phyloP scores from a whole-genome alignment of 129 eudicot genomes.

The Flaveria linearis region DNA sequence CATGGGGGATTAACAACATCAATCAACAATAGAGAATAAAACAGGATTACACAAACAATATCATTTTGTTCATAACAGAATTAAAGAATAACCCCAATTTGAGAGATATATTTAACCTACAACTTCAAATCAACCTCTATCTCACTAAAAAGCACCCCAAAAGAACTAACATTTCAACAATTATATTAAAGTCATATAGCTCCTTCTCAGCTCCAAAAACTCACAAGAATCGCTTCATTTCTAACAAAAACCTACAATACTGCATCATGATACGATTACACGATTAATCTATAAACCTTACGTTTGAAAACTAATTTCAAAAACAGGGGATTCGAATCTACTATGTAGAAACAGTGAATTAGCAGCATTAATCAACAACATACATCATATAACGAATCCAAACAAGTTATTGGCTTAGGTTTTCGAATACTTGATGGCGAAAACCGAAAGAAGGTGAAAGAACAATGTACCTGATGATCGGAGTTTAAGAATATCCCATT shows the following conservation, averaged over 20 bases:
- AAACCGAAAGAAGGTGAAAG: slow-evolving; percentile 4
- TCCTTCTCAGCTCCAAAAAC: neutral
- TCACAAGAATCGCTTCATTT: neutral
- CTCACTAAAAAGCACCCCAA: no score
- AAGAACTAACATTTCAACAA: no score
- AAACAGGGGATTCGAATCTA: neutral
- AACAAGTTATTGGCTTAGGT: slow-evolving; percentile 20
- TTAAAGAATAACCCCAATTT: no score
- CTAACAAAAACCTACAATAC: neutral
- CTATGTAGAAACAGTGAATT: neutral
- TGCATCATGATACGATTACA: slow-evolving; percentile 4
- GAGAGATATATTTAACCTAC: no score
- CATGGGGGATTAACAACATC: no score
- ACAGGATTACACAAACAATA: no score
- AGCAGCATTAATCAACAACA: neutral
- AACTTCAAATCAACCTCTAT: no score
- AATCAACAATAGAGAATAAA: no score
- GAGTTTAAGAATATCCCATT: slow-evolving; percentile 7
- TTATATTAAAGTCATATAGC: neutral
- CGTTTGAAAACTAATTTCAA: neutral
- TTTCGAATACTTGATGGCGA: neutral
- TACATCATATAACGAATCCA: neutral
- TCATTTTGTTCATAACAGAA: no score
- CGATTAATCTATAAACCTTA: neutral
- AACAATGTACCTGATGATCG: slow-evolving; percentile 26